phyloP scores from a whole-genome alignment of 352 stramenopile genomes.

The Pythium oligandrum region DNA sequence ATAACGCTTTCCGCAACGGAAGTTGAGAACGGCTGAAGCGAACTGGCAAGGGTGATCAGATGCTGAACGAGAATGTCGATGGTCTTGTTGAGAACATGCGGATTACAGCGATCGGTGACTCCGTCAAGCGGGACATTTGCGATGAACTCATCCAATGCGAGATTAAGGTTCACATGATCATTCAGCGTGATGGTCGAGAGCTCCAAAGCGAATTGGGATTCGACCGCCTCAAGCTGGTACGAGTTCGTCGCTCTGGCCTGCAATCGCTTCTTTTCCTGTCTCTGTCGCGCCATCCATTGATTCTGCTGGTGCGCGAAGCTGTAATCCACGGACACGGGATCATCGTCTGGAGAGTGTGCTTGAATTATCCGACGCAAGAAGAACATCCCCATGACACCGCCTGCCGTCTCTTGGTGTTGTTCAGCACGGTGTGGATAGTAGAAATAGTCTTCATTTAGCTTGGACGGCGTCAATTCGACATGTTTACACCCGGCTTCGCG shows the following conservation, averaged over 20 bases:
- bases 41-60: constrained; percentile 6
- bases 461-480: constrained; percentile 30
- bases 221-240: too few relatives aligned
- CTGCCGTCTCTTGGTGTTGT: constrained; percentile 18
- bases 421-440: constrained; percentile 53
- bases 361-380: constrained; percentile 48
- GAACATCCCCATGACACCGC: constrained; percentile 43
- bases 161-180: constrained; percentile 11
- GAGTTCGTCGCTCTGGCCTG: too few relatives aligned
- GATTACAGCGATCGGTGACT: constrained; percentile 12
- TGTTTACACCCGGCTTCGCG: constrained; percentile 55
- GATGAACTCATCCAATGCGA: constrained; percentile 20
- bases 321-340: too few relatives aligned
- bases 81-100: constrained; percentile 9
- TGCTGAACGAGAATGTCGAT: constrained; percentile 14
- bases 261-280: too few relatives aligned
- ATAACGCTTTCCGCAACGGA: constrained; percentile 7
- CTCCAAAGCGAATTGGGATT: too few relatives aligned
- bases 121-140: constrained; percentile 16
- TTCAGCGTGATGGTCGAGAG: constrained; percentile 22
- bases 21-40: constrained; percentile 7
- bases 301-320: too few relatives aligned
- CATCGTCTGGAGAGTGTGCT: constrained; percentile 1
- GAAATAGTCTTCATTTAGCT: constrained; percentile 47
- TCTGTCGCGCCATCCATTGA: too few relatives aligned